Base-by-base conservation (phyloP, 2,329 filamentous ascomycete species). In the Fusarium liriodendri region DNA sequence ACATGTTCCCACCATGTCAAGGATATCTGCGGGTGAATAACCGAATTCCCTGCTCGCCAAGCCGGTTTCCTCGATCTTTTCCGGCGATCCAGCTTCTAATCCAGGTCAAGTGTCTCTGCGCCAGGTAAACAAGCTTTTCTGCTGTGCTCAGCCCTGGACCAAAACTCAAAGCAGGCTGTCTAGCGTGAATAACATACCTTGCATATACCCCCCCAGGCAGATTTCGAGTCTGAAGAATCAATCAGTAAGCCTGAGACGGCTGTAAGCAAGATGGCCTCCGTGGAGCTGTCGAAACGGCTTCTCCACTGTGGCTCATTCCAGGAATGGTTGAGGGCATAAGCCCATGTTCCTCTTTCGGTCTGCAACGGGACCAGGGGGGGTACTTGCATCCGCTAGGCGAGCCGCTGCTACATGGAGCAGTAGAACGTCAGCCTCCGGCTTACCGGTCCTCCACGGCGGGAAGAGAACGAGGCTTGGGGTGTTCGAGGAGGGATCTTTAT, bases 401-500 rank as follows among this genome's bases (percentile, higher is more conserved):
- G 47, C 25, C 20, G 11, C 40, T 42, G 27, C 18, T 27, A 16
- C 16, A 47, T 71, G 16, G 18, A 42, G 16, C 7, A 2, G 35
- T 32, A 45, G 47, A 13, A 13, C 42, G 50, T 62, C 70, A 70
- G 66, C 61, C 54, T 45, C 47, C 42, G n/a, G 29, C 61, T 62
- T n/a, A 47, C 59, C 62, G 54, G 71, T 74, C 59, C 62, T 73
- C 71, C 70, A 62, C 52, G n/a, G 27, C 20, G 42, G 42, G 42
- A 47, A 54, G 42, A 25, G 59, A 68, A 57, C 58, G 42, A 38
- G 67, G 70, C 71, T 73, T 64, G 60, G 42, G 22, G 14, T 32
- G 55, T 38, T 37, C 54, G 37, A 47, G 55, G 27, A 54, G 62
- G 62, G 66, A 45, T 45, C 62, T 52, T 58, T 29, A 25, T 60